Conservation (phyloP, 2,329 filamentous ascomycete species). For the Stachybotrys elegans region DNA sequence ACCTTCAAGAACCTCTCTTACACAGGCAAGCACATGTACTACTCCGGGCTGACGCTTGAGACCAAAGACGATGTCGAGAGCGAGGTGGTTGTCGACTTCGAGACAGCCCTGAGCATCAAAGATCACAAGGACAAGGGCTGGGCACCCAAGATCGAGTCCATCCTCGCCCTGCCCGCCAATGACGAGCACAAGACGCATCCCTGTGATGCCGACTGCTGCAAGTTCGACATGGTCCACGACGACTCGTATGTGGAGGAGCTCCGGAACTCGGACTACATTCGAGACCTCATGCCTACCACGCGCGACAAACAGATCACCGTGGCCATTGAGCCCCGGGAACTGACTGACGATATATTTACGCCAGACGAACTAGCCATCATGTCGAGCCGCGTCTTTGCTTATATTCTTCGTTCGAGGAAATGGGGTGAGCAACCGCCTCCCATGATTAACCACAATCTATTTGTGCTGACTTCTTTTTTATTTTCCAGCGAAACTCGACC, state of each 20-base stretch:
- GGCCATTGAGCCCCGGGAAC: neutral
- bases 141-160: neutral
- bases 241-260: constrained; percentile 6
- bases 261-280: constrained; percentile 3
- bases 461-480: too few relatives aligned
- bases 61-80: constrained; percentile 22
- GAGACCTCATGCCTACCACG: neutral
- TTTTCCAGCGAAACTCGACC: too few relatives aligned
- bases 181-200: neutral
- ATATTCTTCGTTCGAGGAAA: constrained; percentile 24
- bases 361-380: constrained; percentile 25
- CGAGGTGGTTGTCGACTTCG: constrained; percentile 25
- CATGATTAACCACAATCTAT: too few relatives aligned
- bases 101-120: constrained; percentile 15
- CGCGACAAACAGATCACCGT: neutral
- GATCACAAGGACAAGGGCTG: neutral
- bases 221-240: neutral
- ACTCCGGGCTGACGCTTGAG: constrained; percentile 16
- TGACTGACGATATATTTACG: neutral
- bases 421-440: constrained; percentile 30
- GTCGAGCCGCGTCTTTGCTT: constrained; percentile 25
- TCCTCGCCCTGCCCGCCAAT: neutral
- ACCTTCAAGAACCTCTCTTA: too few relatives aligned
- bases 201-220: constrained; percentile 1
- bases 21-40: constrained; percentile 25